Evolutionary conservation across 257 asterid species (phyloP).

Genomic region (Perilla frutescens): DNA sequence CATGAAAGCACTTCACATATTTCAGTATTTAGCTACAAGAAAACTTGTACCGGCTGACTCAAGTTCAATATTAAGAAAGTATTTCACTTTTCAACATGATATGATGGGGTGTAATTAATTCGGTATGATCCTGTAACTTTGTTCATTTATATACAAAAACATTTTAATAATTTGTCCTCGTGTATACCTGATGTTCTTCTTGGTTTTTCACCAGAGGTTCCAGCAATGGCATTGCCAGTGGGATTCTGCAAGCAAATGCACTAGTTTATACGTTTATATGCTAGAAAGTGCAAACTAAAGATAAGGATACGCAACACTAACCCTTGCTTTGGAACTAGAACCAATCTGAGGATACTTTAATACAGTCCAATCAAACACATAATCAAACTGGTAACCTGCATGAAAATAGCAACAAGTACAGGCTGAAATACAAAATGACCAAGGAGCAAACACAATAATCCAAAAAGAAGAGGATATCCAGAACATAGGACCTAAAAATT

Average conservation of each 20-base stretch:
- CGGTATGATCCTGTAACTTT: neutral
- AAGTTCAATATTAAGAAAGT: neutral
- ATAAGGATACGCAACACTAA: slow-evolving; percentile 42
- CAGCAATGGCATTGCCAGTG: slow-evolving; percentile 59
- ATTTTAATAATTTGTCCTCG: neutral
- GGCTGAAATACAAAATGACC: slow-evolving; percentile 19
- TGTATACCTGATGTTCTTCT: slow-evolving; percentile 59
- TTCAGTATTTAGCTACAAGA: slow-evolving; percentile 1
- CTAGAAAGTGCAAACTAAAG: slow-evolving; percentile 22
- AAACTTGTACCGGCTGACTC: neutral
- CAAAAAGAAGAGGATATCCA: slow-evolving; percentile 9
- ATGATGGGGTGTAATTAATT: slow-evolving; percentile 6
- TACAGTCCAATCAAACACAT: slow-evolving; percentile 93
- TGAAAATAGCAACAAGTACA: slow-evolving; percentile 27
- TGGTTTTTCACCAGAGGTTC: slow-evolving; percentile 56
- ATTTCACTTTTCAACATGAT: neutral
- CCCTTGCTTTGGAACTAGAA: slow-evolving; percentile 81
- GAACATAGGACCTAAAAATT: neutral
- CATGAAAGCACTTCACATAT: neutral
- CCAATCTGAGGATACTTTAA: slow-evolving; percentile 91
- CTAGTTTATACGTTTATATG: slow-evolving; percentile 25
- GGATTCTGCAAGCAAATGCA: slow-evolving; percentile 58
- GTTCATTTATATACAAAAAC: neutral
- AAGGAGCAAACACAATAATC: neutral
- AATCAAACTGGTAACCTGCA: slow-evolving; percentile 90